phyloP scores from a whole-genome alignment of 2,329 filamentous ascomycete species.

The Sporothrix globosa region DNA sequence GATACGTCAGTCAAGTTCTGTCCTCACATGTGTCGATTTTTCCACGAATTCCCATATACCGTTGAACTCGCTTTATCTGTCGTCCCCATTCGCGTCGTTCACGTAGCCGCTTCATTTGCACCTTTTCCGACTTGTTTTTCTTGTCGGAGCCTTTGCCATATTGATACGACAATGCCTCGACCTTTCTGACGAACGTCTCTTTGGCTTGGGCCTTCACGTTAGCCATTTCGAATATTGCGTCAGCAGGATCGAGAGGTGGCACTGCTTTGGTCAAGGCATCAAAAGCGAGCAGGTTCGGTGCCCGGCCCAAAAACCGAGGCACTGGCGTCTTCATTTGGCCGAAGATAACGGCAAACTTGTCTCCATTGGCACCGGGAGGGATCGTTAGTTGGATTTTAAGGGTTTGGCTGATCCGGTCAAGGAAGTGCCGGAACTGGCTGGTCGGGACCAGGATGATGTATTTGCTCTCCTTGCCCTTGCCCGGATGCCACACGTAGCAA shows the following conservation, averaged over 20 bases:
- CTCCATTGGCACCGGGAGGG: conserved; percentile 53
- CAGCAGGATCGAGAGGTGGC: conserved; percentile 15
- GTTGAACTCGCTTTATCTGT: conserved; percentile 60
- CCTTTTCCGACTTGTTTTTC: conserved; percentile 49
- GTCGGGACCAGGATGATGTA: conserved; percentile 70
- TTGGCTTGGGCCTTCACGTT: not conserved
- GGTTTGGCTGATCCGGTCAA: conserved; percentile 66
- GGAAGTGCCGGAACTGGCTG: conserved; percentile 64
- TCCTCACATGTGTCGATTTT: conserved; percentile 20
- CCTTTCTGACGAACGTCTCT: conserved; percentile 24
- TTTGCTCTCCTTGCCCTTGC: conserved; percentile 47
- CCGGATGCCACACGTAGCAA: conserved; percentile 67
- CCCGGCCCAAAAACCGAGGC: conserved; percentile 69
- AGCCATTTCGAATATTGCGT: conserved; percentile 4
- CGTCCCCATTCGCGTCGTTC: conserved; percentile 2
- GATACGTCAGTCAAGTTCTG: not conserved
- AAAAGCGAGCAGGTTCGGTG: conserved; percentile 48
- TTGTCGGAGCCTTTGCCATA: conserved; percentile 27
- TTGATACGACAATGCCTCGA: conserved; percentile 6
- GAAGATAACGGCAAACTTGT: conserved; percentile 66
- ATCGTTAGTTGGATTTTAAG: conserved; percentile 60
- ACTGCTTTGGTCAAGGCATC: conserved; percentile 39
- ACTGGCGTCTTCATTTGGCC: conserved; percentile 60
- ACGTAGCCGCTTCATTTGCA: not conserved
- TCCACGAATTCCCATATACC: conserved; percentile 70